These are phyloP conservation scores for Aspergillus sclerotioniger DNA, from an alignment of 495 filamentous ascomycete species.

Conservation along the genomic window DNA sequence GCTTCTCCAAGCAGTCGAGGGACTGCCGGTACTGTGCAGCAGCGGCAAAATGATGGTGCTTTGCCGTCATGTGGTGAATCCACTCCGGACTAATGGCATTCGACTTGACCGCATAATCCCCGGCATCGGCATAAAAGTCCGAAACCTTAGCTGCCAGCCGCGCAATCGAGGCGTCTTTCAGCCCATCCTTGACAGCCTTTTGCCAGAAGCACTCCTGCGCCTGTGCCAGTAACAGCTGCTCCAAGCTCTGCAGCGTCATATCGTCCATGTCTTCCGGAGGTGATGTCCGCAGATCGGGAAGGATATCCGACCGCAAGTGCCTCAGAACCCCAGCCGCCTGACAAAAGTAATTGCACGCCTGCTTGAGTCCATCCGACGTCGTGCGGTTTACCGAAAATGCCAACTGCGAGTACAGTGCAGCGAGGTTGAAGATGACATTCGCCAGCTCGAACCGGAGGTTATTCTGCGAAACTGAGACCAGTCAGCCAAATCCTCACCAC, in stretches of 20 bases:
- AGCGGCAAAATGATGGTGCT: slow-evolving; percentile 96
- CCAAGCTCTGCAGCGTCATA: slow-evolving; percentile 77
- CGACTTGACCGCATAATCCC: slow-evolving; percentile 82
- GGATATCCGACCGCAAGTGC: slow-evolving; percentile 72
- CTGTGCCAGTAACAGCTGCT: slow-evolving; percentile 83
- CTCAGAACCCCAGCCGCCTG: slow-evolving; percentile 80
- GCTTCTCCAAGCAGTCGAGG: slow-evolving; percentile 87
- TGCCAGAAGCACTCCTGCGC: slow-evolving; percentile 98
- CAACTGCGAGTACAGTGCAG: slow-evolving; percentile 89
- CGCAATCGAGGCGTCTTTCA: slow-evolving; percentile 88
- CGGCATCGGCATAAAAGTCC: slow-evolving; percentile 82
- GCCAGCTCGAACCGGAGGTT: slow-evolving; percentile 94
- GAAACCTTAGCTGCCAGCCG: slow-evolving; percentile 90
- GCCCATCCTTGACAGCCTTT: slow-evolving; percentile 89
- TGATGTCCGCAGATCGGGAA: slow-evolving; percentile 80
- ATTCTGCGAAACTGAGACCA: slow-evolving; percentile 65
- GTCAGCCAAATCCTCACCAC: neutral
- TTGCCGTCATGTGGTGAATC: slow-evolving; percentile 98
- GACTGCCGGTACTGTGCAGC: slow-evolving; percentile 95
- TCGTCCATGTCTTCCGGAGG: slow-evolving; percentile 96
- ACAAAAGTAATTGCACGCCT: slow-evolving; percentile 88
- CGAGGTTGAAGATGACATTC: slow-evolving; percentile 90
- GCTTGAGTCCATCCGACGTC: slow-evolving; percentile 79
- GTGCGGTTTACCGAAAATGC: slow-evolving; percentile 78
- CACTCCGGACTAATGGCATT: slow-evolving; percentile 88